phyloP scores from a whole-genome alignment of 1,284 basidiomycete species.

The Ceratobasidium sp. region DNA sequence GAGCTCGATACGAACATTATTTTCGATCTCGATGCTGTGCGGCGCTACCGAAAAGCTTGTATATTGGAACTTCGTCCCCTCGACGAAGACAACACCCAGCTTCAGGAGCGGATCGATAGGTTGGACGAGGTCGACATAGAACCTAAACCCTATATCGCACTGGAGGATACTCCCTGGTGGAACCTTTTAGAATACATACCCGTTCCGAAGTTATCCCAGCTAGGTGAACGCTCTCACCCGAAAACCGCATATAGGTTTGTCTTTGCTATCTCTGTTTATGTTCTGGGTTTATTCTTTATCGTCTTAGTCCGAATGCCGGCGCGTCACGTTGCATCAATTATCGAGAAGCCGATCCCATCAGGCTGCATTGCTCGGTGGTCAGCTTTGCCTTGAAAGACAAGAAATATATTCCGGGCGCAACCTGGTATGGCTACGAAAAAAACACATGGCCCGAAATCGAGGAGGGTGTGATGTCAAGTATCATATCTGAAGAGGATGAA shows the following conservation, averaged over 20 bases:
- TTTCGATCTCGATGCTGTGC: neutral
- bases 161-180: conserved; percentile 6
- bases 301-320: neutral
- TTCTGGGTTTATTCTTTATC: no score
- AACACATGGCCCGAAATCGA: conserved; percentile 11
- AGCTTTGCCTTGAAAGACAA: neutral
- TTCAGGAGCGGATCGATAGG: neutral
- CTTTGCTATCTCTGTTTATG: neutral
- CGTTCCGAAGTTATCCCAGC: neutral
- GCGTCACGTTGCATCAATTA: neutral
- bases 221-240: neutral
- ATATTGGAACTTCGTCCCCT: neutral
- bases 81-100: neutral
- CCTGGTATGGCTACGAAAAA: neutral
- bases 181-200: neutral
- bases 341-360: conserved; percentile 15
- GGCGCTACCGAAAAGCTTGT: neutral
- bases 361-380: conserved; percentile 19
- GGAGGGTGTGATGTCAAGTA: conserved; percentile 4
- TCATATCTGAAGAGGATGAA: neutral
- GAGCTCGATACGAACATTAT: conserved; percentile 5
- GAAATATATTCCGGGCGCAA: conserved; percentile 1
- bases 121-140: conserved; percentile 7
- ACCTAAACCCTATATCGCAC: neutral
- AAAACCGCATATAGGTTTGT: neutral